Evolutionary conservation across 352 stramenopile species (phyloP).

Genomic region (Globisporangium rhizosaccharum): DNA sequence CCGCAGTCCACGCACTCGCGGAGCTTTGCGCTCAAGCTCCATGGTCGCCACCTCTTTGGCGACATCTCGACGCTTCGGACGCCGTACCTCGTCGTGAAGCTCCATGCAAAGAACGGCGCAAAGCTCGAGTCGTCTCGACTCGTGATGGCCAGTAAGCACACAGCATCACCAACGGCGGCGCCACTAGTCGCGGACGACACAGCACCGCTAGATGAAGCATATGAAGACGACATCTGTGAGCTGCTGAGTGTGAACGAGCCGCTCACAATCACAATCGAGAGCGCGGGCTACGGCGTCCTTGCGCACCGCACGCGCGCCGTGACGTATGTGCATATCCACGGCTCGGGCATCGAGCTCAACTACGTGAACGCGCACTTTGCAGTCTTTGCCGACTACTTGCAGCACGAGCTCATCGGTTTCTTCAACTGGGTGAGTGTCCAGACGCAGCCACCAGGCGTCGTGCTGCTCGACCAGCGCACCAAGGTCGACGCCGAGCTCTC

Average conservation of each 20-base stretch:
- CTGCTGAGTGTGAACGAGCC: constrained; percentile 27
- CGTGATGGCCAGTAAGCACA: constrained; percentile 2
- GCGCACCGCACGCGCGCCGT: constrained; percentile 35
- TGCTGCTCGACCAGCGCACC: constrained; percentile 32
- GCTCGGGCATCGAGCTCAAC: constrained; percentile 43
- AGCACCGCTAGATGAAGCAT: neutral
- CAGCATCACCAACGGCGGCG: neutral
- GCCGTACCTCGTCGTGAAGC: constrained; percentile 21
- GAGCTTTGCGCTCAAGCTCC: constrained; percentile 37
- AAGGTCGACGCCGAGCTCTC: constrained; percentile 47
- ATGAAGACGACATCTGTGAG: constrained; percentile 35
- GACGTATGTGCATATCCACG: constrained; percentile 38
- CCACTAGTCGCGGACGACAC: too few species aligned
- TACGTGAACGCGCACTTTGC: constrained; percentile 48
- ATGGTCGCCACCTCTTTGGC: constrained; percentile 28
- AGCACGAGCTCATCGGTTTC: constrained; percentile 57
- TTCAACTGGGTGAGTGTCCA: constrained; percentile 58
- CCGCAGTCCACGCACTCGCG: constrained; percentile 31
- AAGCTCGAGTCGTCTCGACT: constrained; percentile 40
- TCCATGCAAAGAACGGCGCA: constrained; percentile 32
- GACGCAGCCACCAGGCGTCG: constrained; percentile 27
- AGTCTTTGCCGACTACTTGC: constrained; percentile 43
- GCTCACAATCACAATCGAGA: constrained; percentile 37
- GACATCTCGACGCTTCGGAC: constrained; percentile 38
- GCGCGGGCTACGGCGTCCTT: constrained; percentile 35